These are phyloP conservation scores for Paxillus ammoniavirescens DNA, from an alignment of 768 basidiomycete genomes.

Conservation along the genomic window DNA sequence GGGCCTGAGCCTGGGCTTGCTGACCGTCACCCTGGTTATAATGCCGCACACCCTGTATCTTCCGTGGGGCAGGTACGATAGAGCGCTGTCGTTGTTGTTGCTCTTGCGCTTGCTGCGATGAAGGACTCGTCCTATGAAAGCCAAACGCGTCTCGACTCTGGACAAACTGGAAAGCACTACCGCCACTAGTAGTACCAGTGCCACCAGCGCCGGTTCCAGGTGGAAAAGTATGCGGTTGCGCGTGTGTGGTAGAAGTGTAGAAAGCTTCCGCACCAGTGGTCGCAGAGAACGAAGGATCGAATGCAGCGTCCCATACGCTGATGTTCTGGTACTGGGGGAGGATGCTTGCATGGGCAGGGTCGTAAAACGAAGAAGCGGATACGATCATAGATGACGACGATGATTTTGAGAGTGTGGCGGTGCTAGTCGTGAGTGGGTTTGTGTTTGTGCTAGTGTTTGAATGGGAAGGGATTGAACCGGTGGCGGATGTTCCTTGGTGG, in stretches of 20 bases:
- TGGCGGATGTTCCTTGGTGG: constrained; percentile 1
- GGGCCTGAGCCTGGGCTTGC: constrained; percentile 18
- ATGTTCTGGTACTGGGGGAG: constrained; percentile 43
- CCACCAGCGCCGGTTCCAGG: neutral
- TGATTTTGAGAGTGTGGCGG: constrained; percentile 1
- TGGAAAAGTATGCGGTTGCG: neutral
- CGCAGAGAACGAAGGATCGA: constrained; percentile 11
- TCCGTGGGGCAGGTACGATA: constrained; percentile 17
- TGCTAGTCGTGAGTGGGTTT: neutral
- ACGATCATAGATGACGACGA: constrained; percentile 46
- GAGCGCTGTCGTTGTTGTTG: constrained; percentile 15
- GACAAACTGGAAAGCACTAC: neutral
- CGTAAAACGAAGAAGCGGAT: constrained; percentile 53
- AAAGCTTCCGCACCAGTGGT: neutral
- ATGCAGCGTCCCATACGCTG: constrained; percentile 27
- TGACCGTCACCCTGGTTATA: constrained; percentile 7
- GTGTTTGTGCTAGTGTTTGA: neutral
- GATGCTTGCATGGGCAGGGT: constrained; percentile 38
- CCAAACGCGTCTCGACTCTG: neutral
- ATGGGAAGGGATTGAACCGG: neutral
- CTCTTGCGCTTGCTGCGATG: constrained; percentile 5
- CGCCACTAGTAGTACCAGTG: neutral
- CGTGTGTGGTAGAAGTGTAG: neutral
- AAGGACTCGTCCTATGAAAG: neutral
- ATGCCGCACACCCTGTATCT: neutral